Conservation (phyloP, 176 grass and related monocot species). For the Alopecurus myosuroides region DNA sequence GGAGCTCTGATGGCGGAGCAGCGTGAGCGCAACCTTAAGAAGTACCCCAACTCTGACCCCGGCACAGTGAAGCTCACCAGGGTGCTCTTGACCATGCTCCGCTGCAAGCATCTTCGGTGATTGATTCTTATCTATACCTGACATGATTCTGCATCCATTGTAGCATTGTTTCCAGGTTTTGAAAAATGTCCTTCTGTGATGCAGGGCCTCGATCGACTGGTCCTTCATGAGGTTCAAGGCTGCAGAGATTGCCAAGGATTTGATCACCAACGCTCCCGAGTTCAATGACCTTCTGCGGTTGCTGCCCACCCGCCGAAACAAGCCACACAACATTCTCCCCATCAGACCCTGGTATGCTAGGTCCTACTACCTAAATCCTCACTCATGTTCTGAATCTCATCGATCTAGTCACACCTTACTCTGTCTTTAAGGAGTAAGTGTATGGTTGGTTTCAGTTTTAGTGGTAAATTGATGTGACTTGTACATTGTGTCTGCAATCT, state of each 20-base stretch:
- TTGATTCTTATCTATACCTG: not conserved
- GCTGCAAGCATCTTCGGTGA: not conserved
- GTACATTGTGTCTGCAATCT: not conserved
- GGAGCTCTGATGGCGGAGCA: not conserved
- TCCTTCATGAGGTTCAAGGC: not conserved
- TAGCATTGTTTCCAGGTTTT: not conserved
- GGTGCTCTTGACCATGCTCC: not conserved
- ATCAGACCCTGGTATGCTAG: constrained; percentile 3
- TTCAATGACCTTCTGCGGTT: constrained; percentile 15
- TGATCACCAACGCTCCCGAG: not conserved
- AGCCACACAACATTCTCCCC: constrained; percentile 11
- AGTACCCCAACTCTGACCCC: not conserved
- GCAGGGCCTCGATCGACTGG: not conserved
- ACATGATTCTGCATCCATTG: not conserved
- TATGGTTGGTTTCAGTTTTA: not conserved
- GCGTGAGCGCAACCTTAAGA: not conserved
- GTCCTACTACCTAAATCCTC: not conserved
- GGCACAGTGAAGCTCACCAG: not conserved
- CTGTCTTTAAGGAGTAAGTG: not conserved
- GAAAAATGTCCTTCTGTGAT: not conserved
- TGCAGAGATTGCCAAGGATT: constrained; percentile 2
- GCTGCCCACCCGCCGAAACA: not conserved
- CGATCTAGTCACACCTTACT: not conserved
- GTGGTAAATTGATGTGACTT: not conserved
- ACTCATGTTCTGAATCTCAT: not conserved